Percentiles rank a stretch among this genome's conserved stretches.
Conservation (phyloP, 345 rosid species). For the Ailanthus altissimus region DNA sequence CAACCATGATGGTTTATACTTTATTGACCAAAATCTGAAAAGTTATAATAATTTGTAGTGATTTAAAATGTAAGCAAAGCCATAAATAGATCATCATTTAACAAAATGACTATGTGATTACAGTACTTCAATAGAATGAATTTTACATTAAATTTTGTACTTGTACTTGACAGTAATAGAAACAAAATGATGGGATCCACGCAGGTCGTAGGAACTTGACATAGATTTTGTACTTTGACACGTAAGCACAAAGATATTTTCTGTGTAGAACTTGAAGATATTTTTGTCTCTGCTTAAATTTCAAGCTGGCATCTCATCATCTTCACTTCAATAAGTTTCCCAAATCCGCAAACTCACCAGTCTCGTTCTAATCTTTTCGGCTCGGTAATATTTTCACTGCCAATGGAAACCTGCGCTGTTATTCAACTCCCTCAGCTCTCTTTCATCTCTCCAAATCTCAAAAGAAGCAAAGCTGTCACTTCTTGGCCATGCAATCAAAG, state of each 20-base stretch:
- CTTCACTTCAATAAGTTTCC: background rate
- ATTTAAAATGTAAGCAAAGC: too few species aligned
- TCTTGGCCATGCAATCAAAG: conserved; percentile 28
- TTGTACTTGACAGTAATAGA: too few species aligned
- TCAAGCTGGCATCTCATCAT: background rate
- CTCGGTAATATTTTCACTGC: too few species aligned
- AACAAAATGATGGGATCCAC: background rate
- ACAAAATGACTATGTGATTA: too few species aligned
- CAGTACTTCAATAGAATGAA: too few species aligned
- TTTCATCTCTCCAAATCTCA: conserved; percentile 24
- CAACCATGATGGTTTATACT: too few species aligned
- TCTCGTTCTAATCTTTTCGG: background rate
- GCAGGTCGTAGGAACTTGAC: background rate
- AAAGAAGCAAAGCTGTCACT: conserved; percentile 16
- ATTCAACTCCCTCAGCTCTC: conserved; percentile 34
- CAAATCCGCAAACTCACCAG: background rate
- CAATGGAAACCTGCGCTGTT: conserved; percentile 35
- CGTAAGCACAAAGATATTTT: background rate
- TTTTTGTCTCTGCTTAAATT: conserved; percentile 12
- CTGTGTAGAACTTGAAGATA: background rate
- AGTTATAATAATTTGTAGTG: too few species aligned
- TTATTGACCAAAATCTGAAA: too few species aligned
- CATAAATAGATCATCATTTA: too few species aligned
- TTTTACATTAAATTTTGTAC: too few species aligned
- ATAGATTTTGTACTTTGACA: background rate